A percentile compares a stretch with the other conserved stretches of the same genome.
phyloP scores from a whole-genome alignment of 768 basidiomycete genomes.

The Phaeotremella skinneri region DNA sequence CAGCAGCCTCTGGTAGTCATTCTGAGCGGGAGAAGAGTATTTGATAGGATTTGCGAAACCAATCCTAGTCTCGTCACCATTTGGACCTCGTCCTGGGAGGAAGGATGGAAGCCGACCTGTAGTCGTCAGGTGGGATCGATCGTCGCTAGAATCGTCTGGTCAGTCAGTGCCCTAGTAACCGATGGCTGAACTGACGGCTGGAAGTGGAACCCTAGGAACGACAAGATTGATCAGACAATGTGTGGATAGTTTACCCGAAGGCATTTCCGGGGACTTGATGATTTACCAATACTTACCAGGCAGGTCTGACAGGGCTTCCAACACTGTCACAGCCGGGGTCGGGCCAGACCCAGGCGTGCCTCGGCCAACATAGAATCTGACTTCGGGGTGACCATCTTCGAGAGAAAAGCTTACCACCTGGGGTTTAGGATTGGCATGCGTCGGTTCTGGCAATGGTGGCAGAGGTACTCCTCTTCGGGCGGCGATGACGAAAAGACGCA shows the following conservation, averaged over 20 bases:
- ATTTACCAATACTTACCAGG: slow-evolving; percentile 21
- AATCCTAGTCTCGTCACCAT: slow-evolving; percentile 9
- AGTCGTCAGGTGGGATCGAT: not conserved
- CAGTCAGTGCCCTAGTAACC: not conserved
- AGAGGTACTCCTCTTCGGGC: slow-evolving; percentile 21
- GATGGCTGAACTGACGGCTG: slow-evolving; percentile 8
- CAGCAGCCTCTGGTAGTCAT: slow-evolving; percentile 19
- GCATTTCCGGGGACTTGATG: no score
- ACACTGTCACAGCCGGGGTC: slow-evolving; percentile 23
- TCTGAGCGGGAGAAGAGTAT: slow-evolving; percentile 13
- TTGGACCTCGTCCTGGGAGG: not conserved
- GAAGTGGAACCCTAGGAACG: slow-evolving; percentile 9
- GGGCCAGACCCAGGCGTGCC: slow-evolving; percentile 29
- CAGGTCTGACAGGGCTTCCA: slow-evolving; percentile 30
- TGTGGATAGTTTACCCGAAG: no score
- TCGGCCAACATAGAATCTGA: slow-evolving; percentile 10
- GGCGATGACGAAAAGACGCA: slow-evolving; percentile 25
- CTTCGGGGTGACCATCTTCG: not conserved
- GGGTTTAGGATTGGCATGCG: slow-evolving; percentile 25
- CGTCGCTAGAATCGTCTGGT: not conserved
- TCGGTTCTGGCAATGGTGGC: slow-evolving; percentile 25
- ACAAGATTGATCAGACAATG: not conserved
- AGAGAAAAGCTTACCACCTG: slow-evolving; percentile 14
- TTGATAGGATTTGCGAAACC: slow-evolving; percentile 13
- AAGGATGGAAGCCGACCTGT: slow-evolving; percentile 6